Conservation (phyloP, 257 asterid species). For the Leptodermis oblonga region DNA sequence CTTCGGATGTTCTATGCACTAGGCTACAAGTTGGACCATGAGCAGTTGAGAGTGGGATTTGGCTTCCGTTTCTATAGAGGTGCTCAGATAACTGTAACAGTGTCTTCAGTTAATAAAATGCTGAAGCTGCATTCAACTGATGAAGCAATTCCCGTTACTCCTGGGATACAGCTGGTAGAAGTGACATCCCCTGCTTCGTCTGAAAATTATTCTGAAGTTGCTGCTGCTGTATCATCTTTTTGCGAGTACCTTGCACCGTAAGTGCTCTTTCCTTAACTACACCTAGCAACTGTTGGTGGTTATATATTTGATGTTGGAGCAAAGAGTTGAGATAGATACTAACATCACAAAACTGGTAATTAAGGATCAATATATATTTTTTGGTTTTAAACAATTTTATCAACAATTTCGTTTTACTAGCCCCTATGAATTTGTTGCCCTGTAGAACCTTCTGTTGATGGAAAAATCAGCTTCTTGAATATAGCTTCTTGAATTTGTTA, state of each 20-base stretch:
- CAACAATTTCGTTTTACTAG: neutral
- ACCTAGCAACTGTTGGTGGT: neutral
- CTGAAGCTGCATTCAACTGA: slow-evolving; percentile 82
- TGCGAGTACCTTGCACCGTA: slow-evolving; percentile 99
- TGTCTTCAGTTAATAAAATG: slow-evolving; percentile 88
- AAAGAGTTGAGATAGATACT: neutral
- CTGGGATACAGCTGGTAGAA: slow-evolving; percentile 93
- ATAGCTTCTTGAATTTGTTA: neutral
- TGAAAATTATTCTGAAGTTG: slow-evolving; percentile 83
- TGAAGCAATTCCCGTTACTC: slow-evolving; percentile 86
- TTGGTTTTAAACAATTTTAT: neutral
- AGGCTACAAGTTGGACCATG: slow-evolving; percentile 87
- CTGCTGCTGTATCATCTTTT: slow-evolving; percentile 65
- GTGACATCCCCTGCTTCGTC: slow-evolving; percentile 91
- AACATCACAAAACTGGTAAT: neutral
- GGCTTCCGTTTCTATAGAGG: slow-evolving; percentile 85
- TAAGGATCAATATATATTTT: neutral
- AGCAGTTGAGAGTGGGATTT: slow-evolving; percentile 83
- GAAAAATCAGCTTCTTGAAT: neutral
- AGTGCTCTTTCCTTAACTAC: slow-evolving; percentile 27
- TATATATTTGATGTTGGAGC: neutral
- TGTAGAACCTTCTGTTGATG: neutral
- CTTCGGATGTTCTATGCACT: slow-evolving; percentile 75
- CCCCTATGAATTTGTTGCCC: neutral
- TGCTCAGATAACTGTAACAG: slow-evolving; percentile 74